These are phyloP conservation scores for Lactifluus echinatus DNA, from an alignment of 768 basidiomycete genomes.

Conservation along the genomic window DNA sequence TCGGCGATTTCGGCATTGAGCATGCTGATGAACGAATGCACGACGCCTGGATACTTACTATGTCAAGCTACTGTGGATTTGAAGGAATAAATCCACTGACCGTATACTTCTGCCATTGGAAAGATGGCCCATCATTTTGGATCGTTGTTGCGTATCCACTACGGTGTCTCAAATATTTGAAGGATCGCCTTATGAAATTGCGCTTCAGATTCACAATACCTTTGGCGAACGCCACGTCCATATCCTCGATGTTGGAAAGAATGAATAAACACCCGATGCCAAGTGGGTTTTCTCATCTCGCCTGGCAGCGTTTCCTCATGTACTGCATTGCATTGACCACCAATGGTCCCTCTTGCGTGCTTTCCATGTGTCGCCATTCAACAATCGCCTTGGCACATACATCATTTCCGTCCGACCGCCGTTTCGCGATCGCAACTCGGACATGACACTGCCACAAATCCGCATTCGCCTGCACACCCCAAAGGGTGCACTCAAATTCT, in stretches of 20 bases:
- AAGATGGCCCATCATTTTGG: slow-evolving; percentile 27
- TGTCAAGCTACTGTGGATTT: slow-evolving; percentile 57
- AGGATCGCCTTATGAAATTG: background rate
- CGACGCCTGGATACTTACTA: slow-evolving; percentile 66
- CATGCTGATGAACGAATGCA: slow-evolving; percentile 26
- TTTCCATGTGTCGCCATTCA: slow-evolving; percentile 75
- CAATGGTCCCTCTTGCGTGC: slow-evolving; percentile 59
- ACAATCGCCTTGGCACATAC: slow-evolving; percentile 60
- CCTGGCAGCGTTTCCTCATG: background rate
- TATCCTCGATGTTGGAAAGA: slow-evolving; percentile 37
- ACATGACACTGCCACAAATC: slow-evolving; percentile 23
- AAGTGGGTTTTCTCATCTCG: background rate
- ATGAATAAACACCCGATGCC: slow-evolving; percentile 35
- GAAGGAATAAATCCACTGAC: slow-evolving; percentile 68
- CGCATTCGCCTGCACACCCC: slow-evolving; percentile 32
- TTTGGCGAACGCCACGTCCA: slow-evolving; percentile 64
- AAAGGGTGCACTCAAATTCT: slow-evolving; percentile 40
- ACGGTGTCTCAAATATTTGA: background rate
- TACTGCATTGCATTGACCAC: slow-evolving; percentile 39
- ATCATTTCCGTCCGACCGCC: slow-evolving; percentile 46
- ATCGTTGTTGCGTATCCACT: slow-evolving; percentile 33
- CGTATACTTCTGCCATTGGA: slow-evolving; percentile 55
- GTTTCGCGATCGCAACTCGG: slow-evolving; percentile 23
- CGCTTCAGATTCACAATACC: slow-evolving; percentile 67
- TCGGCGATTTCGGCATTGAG: slow-evolving; percentile 28